phyloP scores from a whole-genome alignment of 1,139 yeast species.

The Pichia norvegensis region DNA sequence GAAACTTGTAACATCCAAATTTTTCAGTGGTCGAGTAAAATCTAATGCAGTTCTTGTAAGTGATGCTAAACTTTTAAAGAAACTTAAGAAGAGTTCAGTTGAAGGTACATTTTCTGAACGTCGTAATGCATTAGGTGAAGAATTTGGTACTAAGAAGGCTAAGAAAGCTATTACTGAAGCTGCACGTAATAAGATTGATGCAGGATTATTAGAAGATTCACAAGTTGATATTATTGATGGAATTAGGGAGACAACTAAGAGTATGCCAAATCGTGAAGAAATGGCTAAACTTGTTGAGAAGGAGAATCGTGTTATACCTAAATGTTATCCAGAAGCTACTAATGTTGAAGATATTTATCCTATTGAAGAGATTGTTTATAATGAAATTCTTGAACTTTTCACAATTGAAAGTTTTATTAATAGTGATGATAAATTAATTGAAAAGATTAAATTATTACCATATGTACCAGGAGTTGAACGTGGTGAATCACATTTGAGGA shows the following conservation, averaged over 20 bases:
- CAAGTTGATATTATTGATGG: conserved; percentile 79
- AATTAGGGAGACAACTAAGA: conserved; percentile 62
- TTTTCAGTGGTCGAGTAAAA: conserved; percentile 13
- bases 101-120: conserved; percentile 32
- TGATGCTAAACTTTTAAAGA: conserved; percentile 12
- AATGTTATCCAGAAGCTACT: conserved; percentile 66
- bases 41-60: conserved; percentile 8
- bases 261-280: conserved; percentile 62
- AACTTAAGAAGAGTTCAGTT: conserved; percentile 9
- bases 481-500: conserved; percentile 7
- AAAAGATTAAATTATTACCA: conserved; percentile 39
- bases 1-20: conserved; percentile 37
- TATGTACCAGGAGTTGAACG: conserved; percentile 42
- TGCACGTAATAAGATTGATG: conserved; percentile 79
- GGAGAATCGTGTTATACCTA: conserved; percentile 78
- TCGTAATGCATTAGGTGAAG: conserved; percentile 83
- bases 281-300: conserved; percentile 45
- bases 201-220: conserved; percentile 52
- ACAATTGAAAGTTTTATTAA: conserved; percentile 41
- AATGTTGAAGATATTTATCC: conserved; percentile 79
- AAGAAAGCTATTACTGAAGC: conserved; percentile 78
- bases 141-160: conserved; percentile 95
- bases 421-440: conserved; percentile 30
- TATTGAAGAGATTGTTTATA: conserved; percentile 59
- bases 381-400: conserved; percentile 54